Evolutionary conservation across 2,329 filamentous ascomycete genomes (phyloP), one percentile per base, ranked within the genome.

Genomic region (Helminthosporium solani): DNA sequence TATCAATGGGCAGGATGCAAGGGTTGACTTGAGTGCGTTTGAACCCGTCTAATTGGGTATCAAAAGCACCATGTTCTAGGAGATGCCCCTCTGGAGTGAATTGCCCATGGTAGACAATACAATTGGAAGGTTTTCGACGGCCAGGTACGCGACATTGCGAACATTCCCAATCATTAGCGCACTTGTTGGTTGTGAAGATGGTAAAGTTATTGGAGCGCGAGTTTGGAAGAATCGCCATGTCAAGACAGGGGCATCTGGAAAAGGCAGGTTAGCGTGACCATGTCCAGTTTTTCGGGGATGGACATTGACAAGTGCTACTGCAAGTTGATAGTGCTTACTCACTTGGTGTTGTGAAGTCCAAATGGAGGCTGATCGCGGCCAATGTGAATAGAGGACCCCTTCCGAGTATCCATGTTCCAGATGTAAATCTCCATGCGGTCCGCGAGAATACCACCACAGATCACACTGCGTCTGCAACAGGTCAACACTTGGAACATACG

Each of bases 341-440:
- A 44, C 41, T 20, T 14, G 9, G n/a, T 8, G 7, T 14, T 18
- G 11, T 25, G 33, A 47, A n/a, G 15, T 15, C n/a, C 18, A 12
- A 39, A 53, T 14, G 42, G 31, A 14, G 30, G 34, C 27, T 43
- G 16, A 7, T 37, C n/a, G 21, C 38, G 40, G 5, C 37, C 36
- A n/a, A 67, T 42, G 0, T 49, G 33, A 27, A 68, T 60, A 1
- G 57, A 58, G 14, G 27, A 56, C 2, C 62, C 58, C 9, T 40
- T 53, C 33, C 52, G 49, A 3, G 50, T 60, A 28, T 66, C 56
- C 18, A 56, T 63, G 27, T 66, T 37, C 64, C 64, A 68, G 12
- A 65, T 50, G 36, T 61, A 68, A 1, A 67, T 49, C 2, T 49
- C 34, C 16, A 42, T 41, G 15, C 44, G 12, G 0, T 48, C 44